Percentiles rank a stretch among this genome's conserved stretches.
phyloP scores from a whole-genome alignment of 495 filamentous ascomycete genomes.

The Niebla homalea region DNA sequence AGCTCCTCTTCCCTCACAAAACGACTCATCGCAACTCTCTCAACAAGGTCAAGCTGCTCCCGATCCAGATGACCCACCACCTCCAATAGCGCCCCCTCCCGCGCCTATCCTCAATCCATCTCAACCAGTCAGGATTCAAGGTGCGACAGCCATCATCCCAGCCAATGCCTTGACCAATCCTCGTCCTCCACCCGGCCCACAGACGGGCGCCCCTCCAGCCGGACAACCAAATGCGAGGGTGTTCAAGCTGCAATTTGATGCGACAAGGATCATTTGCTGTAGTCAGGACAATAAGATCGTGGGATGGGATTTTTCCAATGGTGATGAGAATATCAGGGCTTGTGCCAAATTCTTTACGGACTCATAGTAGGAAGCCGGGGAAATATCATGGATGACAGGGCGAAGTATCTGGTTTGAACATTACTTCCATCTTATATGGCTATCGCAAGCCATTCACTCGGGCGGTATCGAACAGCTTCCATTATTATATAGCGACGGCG shows the following conservation, averaged over 20 bases:
- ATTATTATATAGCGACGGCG: too few species aligned
- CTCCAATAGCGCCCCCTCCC: slow-evolving; percentile 1
- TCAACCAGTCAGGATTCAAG: neutral
- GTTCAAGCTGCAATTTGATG: slow-evolving; percentile 98
- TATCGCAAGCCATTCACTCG: too few species aligned
- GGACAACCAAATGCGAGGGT: slow-evolving; percentile 50
- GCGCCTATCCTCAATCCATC: neutral
- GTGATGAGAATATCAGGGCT: slow-evolving; percentile 70
- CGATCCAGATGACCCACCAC: neutral
- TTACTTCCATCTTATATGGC: too few species aligned
- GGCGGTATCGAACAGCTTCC: too few species aligned
- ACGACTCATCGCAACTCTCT: too few species aligned
- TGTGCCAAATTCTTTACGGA: slow-evolving; percentile 60
- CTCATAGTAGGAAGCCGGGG: slow-evolving; percentile 8
- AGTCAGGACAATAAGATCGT: slow-evolving; percentile 83
- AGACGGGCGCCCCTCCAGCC: slow-evolving; percentile 3
- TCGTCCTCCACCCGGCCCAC: slow-evolving; percentile 1
- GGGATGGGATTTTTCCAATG: slow-evolving; percentile 94
- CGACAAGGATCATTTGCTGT: slow-evolving; percentile 85
- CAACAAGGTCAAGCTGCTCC: too few species aligned
- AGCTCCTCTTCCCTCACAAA: too few species aligned
- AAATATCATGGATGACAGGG: too few species aligned
- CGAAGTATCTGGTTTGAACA: neutral
- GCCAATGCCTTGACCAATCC: neutral
- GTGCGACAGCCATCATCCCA: slow-evolving; percentile 8